Evolutionary conservation across 2,329 filamentous ascomycete species (phyloP), one percentile per base, ranked within the genome.

Genomic region (Daldinia sp.): DNA sequence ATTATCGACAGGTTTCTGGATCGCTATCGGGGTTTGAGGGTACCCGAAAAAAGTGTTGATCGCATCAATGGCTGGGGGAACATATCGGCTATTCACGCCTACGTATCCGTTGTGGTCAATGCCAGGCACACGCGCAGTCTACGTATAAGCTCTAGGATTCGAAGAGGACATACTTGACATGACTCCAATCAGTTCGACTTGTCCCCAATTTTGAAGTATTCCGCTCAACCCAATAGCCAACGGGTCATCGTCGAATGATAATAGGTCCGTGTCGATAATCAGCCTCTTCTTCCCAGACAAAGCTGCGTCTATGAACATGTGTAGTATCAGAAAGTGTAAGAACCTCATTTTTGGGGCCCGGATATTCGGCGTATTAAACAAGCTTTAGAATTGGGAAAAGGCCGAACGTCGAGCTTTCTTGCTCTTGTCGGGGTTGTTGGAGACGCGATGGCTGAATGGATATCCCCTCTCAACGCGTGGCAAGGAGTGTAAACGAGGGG

Each of bases 11-110:
- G 64, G 64, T 19, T 67, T 67, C 23, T 55, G 64, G 11, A 67
- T 34, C 11, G 64, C 61, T 7, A 58, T 9, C 2, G 64, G 64
- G 23, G 65, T 60, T 34, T 62, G 21, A 5, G 64, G 64, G 37
- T 67, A 62, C 4, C 62, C 62, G 37, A 49, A 67, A 13, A 27
- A 67, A 19, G 64, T 67, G 23, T 67, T 62, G 29, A 67, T 67
- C 13, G 64, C 64, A 35, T 67, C 64, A 32, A 60, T 23, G 8
- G 39, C 64, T 21, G 64, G 64, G 19, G 58, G 58, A n/a, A 37
- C 58, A 37, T 48, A 67, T 58, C 64, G 61, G 34, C 64, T 67
- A 27, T 58, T 49, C 10, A 63, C 48, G 23, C 61, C 64, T 67
- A 32, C 11, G 17, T 17, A 37, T 15, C 3, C 11, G 9, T 30